Evolutionary conservation across 140 eudicot species (phyloP), one percentile per base, ranked within the genome.

Genomic region (Anethum foeniculum): DNA sequence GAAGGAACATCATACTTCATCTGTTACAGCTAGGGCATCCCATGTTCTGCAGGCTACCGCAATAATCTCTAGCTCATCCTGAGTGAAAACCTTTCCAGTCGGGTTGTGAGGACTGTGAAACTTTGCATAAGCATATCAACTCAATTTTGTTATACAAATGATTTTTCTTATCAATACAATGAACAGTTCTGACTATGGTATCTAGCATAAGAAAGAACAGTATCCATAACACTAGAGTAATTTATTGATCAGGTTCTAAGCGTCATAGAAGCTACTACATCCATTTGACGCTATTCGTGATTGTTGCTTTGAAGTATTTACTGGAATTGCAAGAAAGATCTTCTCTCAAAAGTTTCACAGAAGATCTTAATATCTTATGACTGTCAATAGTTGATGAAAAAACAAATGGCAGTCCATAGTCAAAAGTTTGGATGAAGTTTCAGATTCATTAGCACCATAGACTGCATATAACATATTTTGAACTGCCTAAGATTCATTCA

Each of bases 91-190:
- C 87, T 95, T 95, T 80, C 99, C 99, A 16, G 98, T 95, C 62
- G 98, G 99, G 85, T 95, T 95, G 85, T 95, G 99, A 86, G 99
- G 99, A 86, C 99, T 95, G 96, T 83, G 87, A 58, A 83, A 86
- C 72, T 72, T 77, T 76, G 81, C 77, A 79, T 85, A 71, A 90
- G 86, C 76, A 85, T 3, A 76, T 32, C 77, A 73, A 25, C 51
- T 80, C 38, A 83, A 46, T 43, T 77, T 18, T 18, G 81, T 76
- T 65, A 78, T 79, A 77, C 28, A 39, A 67, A 52, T 51, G 28
- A 71, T 77, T 27, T 58, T 80, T 12, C 1, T 34, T 27, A 1
- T 30, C 0, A 28, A 15, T 78, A 13, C 36, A 10, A 58, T 58
- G 15, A 28, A 78, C 67, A 34, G 16, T 12, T 47, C 43, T 75